Conservation (phyloP, 2,329 filamentous ascomycete species). For the Bertia moriformis region DNA sequence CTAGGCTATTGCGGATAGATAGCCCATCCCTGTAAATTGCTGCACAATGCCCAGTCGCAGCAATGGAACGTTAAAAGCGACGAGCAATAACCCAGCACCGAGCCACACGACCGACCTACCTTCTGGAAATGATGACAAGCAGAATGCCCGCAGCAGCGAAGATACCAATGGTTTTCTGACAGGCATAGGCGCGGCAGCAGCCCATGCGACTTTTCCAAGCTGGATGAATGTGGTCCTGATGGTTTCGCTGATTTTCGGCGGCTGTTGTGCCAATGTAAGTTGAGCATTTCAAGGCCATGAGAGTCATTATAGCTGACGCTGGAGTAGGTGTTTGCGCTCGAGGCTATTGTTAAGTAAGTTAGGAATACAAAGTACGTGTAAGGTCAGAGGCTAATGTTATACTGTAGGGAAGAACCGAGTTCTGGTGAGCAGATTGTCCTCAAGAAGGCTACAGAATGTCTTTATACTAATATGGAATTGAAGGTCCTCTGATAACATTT, state of each 20-base stretch:
- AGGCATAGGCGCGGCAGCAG: not conserved
- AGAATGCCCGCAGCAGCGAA: too few relatives aligned
- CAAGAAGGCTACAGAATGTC: not conserved
- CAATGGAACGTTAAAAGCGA: too few relatives aligned
- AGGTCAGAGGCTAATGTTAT: too few relatives aligned
- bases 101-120: too few relatives aligned
- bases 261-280: constrained; percentile 1
- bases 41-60: too few relatives aligned
- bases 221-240: not conserved
- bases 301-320: not conserved
- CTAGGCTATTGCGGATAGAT: too few relatives aligned
- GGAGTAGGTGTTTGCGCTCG: not conserved
- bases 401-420: not conserved
- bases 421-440: not conserved
- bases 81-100: too few relatives aligned
- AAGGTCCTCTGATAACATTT: not conserved
- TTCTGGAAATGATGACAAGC: too few relatives aligned
- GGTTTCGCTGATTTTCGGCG: not conserved
- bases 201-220: not conserved
- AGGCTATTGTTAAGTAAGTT: not conserved
- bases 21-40: too few relatives aligned
- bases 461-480: too few relatives aligned
- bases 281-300: not conserved
- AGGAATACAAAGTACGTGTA: too few relatives aligned
- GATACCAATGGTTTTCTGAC: too few relatives aligned